phyloP scores from a whole-genome alignment of 2,329 filamentous ascomycete genomes.

The Colletotrichum endophyticum region DNA sequence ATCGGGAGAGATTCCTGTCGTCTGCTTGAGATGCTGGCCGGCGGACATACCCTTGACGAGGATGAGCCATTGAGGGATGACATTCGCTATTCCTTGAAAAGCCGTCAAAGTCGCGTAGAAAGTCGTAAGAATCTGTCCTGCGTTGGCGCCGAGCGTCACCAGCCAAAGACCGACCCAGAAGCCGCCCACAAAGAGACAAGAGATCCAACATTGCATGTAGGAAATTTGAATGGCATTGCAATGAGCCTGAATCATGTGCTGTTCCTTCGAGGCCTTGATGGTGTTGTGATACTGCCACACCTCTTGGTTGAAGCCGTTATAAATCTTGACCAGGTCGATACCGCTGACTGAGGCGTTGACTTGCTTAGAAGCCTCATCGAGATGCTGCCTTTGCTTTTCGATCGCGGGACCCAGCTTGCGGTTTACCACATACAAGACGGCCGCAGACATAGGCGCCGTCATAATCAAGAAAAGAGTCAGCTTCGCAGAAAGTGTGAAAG shows the following conservation, averaged over 20 bases:
- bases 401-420: constrained; percentile 68
- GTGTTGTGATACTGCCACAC: constrained; percentile 65
- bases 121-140: constrained; percentile 77
- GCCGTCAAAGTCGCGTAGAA: constrained; percentile 85
- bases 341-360: constrained; percentile 71
- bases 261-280: constrained; percentile 61
- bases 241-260: constrained; percentile 72
- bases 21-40: constrained; percentile 58
- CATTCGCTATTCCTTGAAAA: constrained; percentile 74
- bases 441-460: constrained; percentile 70
- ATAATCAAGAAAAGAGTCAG: constrained; percentile 81
- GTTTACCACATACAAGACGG: constrained; percentile 65
- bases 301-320: constrained; percentile 77
- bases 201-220: constrained; percentile 74
- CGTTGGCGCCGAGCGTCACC: constrained; percentile 62
- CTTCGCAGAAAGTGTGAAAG: constrained; percentile 82
- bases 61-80: constrained; percentile 78
- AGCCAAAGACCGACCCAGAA: constrained; percentile 87
- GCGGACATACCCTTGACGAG: constrained; percentile 82
- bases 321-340: constrained; percentile 77
- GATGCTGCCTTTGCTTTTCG: constrained; percentile 68
- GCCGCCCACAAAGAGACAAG: constrained; percentile 82
- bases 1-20: constrained; percentile 20
- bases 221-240: constrained; percentile 75
- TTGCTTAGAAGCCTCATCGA: constrained; percentile 74